Evolutionary conservation across 345 rosid species (phyloP).

Genomic region (Eucalyptus cloeziana): DNA sequence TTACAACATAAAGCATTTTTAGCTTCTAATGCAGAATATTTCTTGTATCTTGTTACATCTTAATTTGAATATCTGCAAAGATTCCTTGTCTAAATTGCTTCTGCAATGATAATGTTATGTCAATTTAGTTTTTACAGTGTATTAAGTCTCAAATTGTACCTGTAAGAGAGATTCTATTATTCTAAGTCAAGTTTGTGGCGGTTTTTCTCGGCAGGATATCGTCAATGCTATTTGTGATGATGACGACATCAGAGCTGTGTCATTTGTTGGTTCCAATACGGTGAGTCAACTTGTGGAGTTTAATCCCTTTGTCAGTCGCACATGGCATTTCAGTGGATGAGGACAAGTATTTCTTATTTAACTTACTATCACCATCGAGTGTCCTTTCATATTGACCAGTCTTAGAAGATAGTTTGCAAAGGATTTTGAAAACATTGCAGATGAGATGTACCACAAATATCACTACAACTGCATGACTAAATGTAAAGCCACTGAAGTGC

Average conservation of each 20-base stretch:
- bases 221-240: slow-evolving; percentile 96
- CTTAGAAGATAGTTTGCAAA: neutral
- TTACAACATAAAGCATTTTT: neutral
- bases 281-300: slow-evolving; percentile 32
- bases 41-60: neutral
- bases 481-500: neutral
- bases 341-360: neutral
- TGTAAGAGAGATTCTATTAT: neutral
- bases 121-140: neutral
- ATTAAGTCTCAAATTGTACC: neutral
- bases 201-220: slow-evolving; percentile 41
- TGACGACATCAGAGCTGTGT: slow-evolving; percentile 66
- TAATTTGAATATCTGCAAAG: neutral
- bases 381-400: neutral
- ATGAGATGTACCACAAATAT: neutral
- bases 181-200: neutral
- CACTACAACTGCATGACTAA: neutral
- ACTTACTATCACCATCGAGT: neutral
- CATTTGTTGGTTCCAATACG: slow-evolving; percentile 90
- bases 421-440: neutral
- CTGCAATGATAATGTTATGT: neutral
- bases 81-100: neutral
- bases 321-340: neutral
- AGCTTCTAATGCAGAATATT: neutral
- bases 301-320: neutral